These are phyloP conservation scores for Globisporangium middletonii DNA, from an alignment of 352 stramenopile species.

Conservation along the genomic window DNA sequence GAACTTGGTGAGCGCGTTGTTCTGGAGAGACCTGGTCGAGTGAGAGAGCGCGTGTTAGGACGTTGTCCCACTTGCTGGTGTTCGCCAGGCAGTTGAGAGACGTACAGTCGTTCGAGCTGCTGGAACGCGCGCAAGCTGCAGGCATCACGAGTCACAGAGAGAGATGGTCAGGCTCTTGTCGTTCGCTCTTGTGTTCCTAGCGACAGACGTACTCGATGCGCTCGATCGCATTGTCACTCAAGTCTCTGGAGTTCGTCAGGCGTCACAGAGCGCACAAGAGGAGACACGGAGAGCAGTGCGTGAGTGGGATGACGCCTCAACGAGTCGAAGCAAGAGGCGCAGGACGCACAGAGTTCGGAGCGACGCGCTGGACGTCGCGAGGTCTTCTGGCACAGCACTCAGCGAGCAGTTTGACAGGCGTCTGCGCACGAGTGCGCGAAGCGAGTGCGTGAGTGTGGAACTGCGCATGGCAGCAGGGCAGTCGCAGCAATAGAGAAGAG, in stretches of 20 bases:
- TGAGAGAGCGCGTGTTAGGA: neutral
- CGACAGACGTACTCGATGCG: conserved; percentile 4
- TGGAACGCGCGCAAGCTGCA: conserved; percentile 8
- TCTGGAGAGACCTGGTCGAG: conserved; percentile 12
- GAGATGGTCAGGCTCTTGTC: too few relatives aligned
- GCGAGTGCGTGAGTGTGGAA: neutral
- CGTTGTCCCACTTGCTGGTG: too few relatives aligned
- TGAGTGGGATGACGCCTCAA: neutral
- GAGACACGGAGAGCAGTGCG: neutral
- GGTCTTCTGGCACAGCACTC: neutral
- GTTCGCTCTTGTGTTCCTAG: neutral
- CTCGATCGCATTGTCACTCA: conserved; percentile 13
- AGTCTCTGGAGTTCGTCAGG: neutral
- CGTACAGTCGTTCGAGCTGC: conserved; percentile 16
- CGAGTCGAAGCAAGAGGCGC: too few relatives aligned
- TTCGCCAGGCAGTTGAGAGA: neutral
- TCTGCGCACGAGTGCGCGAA: neutral
- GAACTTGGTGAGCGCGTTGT: conserved; percentile 16
- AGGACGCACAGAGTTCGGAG: conserved; percentile 6
- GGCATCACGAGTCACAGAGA: neutral
- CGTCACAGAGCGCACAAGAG: neutral
- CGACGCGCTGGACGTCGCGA: neutral
- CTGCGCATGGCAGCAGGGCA: neutral
- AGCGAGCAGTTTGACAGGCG: conserved; percentile 12
- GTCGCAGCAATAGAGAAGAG: neutral